phyloP scores from a whole-genome alignment of 305 asterid genomes.

The Solanum hybrid region DNA sequence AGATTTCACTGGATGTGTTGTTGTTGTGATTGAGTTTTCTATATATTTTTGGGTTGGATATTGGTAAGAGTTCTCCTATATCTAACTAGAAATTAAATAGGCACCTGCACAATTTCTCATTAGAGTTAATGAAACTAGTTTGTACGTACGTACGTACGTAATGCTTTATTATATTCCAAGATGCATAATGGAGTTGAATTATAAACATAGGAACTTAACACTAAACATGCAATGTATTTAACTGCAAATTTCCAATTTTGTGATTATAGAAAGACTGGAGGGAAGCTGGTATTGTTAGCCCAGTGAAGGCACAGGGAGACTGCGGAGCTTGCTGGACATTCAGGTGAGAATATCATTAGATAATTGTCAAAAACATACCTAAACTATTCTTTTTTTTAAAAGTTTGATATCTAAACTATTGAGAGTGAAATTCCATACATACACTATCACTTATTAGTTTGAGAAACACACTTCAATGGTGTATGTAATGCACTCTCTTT shows the following conservation, averaged over 20 bases:
- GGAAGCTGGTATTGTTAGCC: constrained; percentile 73
- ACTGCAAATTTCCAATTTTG: not conserved
- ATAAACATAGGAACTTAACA: not conserved
- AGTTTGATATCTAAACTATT: too few relatives aligned
- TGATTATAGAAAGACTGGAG: constrained; percentile 80
- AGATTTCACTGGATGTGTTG: too few relatives aligned
- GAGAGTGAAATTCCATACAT: too few relatives aligned
- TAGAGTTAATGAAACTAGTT: not conserved
- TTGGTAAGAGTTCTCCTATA: not conserved
- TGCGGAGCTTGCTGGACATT: constrained; percentile 99
- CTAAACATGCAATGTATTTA: not conserved
- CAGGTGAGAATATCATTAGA: constrained; percentile 33
- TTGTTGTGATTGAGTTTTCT: too few relatives aligned
- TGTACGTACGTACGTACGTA: not conserved
- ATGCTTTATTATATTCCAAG: not conserved
- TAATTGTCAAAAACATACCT: too few relatives aligned
- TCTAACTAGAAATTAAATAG: not conserved
- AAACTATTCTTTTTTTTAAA: too few relatives aligned
- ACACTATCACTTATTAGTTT: too few relatives aligned
- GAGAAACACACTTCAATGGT: too few relatives aligned
- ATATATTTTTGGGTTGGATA: not conserved
- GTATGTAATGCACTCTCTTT: not conserved
- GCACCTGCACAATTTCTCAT: not conserved
- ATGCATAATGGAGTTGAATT: not conserved
- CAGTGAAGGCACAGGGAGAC: constrained; percentile 68